phyloP scores from a whole-genome alignment of 78 protist species.

The Kipferlia bialata region DNA sequence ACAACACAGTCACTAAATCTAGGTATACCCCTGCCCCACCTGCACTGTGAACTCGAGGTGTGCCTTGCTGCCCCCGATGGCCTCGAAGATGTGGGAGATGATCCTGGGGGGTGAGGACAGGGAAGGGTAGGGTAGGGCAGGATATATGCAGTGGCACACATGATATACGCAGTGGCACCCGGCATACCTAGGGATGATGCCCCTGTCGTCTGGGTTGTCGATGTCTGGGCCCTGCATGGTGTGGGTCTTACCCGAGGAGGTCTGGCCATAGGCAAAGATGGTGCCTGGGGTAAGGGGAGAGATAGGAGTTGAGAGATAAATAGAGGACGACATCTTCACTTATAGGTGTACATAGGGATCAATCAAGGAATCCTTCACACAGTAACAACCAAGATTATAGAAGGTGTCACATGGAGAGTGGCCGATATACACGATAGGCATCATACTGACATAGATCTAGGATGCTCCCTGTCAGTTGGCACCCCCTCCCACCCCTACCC shows the following conservation, averaged over 20 bases:
- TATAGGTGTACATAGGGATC: neutral
- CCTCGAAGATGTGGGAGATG: conserved; percentile 46
- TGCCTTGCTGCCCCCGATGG: conserved; percentile 24
- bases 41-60: conserved; percentile 43
- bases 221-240: conserved; percentile 56
- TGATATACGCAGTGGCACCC: too few species aligned
- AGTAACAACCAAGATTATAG: too few species aligned
- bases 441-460: neutral
- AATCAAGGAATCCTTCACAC: neutral
- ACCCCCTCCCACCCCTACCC: too few species aligned
- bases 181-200: conserved; percentile 67
- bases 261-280: conserved; percentile 36
- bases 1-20: too few species aligned
- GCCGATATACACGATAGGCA: neutral
- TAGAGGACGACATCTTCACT: neutral
- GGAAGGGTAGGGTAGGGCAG: too few species aligned
- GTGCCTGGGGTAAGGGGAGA: too few species aligned
- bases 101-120: too few species aligned
- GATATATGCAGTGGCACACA: too few species aligned
- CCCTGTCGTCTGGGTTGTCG: conserved; percentile 37
- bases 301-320: neutral
- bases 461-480: neutral
- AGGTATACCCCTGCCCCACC: conserved; percentile 57
- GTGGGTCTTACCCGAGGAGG: conserved; percentile 58
- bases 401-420: too few species aligned